Evolutionary conservation across 768 basidiomycete genomes (phyloP), one percentile per base, ranked within the genome.

Genomic region (Russula vinacea): DNA sequence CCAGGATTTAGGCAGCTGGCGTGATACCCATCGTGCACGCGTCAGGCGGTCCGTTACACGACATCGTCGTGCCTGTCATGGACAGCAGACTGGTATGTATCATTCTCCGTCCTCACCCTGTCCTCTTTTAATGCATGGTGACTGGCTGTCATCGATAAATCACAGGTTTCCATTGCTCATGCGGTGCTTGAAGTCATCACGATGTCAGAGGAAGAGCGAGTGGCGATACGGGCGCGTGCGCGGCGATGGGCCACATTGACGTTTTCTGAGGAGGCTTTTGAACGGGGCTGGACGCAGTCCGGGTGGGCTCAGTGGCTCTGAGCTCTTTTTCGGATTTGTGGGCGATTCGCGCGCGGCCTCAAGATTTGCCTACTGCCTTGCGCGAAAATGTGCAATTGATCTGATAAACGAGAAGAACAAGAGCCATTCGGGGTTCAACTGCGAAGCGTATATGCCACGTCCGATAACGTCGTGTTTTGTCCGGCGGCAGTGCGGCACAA

Each of bases 11-110:
- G 95, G 95, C 94, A 11, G 94, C 96, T 4, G 96, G 96, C 0
- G 83, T 94, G 17, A 91, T 98, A 16, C 92, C 94, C 0, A 85
- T 98, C 4, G 85, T 89, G 0, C 94, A 99, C 71, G 91, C 91
- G 1, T 97, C 94, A 0, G 97, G 92, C 2, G 96, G 96, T 0
- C 96, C 96, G 0, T 73, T 94, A 26, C 81, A 86, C 60, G 97
- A 98, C 73, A 98, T 99, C 62, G 86, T 98, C 52, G 86, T 93
- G 2, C 92, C 93, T 0, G 84, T 83, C 72, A 87, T 7, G 86
- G 86, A 40, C 75, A 86, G 71, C 81, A 78, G 9, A 94, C 93
- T 63, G 88, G 89, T 86, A 22, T 22, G 61, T 55, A 73, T 55
- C 52, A 19, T 47, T 54, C 60, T 35, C 57, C 19, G 62, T 6